Evolutionary conservation across 2,329 filamentous ascomycete genomes (phyloP), one percentile per base, ranked within the genome.

Genomic region (Rhynchosporium secalis): DNA sequence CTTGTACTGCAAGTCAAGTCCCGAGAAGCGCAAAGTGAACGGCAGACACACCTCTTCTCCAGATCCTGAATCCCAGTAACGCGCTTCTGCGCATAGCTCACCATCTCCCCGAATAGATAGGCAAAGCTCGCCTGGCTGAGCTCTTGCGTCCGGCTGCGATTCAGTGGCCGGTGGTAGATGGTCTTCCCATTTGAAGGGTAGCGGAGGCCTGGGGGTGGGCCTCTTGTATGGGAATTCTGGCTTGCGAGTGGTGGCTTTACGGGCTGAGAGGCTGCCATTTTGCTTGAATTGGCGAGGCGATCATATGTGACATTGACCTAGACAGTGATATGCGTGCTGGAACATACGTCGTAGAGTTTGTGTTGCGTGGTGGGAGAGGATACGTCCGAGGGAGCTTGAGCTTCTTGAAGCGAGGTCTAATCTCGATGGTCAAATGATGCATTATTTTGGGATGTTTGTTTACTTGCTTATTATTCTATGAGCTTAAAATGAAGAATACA

Each of bases 81-180:
- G 65, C 91, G 84, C 72, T 88, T 84, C 76, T 98, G 95, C 69
- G 95, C 94, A 77, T 98, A 98, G 72, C 87, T 88, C 56, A 99
- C 93, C 90, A 98, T 96, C 80, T 97, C 94, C 64, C 89, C 88
- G 75, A 99, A 98, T 63, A 99, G 82, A 76, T 96, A 98, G 47
- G 95, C 94, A 78, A 99, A 98, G 77, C 91, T 92, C 10, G 95
- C 86, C 74, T 96, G 90, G 76, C 92, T 96, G 69, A 96, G 86
- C 80, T 98, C 94, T 62, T 90, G 85, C 71, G 90, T 91, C 75
- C 92, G 91, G 71, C 88, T 89, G 67, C 95, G 90, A 78, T 97
- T 97, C 65, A 98, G 82, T 65, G 96, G 92, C 60, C 95, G 86
- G 81, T 97, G 92, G 81, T 98, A 99, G 79, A 99, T 98, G 68